Conservation (phyloP, 257 asterid species). For the Rhazya stricta region DNA sequence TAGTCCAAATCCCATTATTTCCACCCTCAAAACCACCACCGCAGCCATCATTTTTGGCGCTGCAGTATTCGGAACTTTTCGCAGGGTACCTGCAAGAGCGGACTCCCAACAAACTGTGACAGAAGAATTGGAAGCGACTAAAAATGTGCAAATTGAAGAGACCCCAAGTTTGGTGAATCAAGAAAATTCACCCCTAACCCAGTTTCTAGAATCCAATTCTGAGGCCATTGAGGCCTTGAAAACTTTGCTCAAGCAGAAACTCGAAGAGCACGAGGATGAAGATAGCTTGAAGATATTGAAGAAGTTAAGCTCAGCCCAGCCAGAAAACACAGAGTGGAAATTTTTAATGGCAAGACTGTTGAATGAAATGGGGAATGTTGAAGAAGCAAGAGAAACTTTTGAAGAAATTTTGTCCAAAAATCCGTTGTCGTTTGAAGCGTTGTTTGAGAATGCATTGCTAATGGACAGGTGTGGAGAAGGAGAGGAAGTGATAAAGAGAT, state of each 20-base stretch:
- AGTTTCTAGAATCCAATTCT: slow-evolving; percentile 42
- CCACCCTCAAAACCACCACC: slow-evolving; percentile 47
- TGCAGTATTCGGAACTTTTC: slow-evolving; percentile 41
- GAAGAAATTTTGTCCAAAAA: slow-evolving; percentile 46
- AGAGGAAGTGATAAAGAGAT: slow-evolving; percentile 50
- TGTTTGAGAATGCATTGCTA: slow-evolving; percentile 69
- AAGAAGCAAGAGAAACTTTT: slow-evolving; percentile 52
- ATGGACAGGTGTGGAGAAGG: slow-evolving; percentile 79
- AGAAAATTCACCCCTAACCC: slow-evolving; percentile 39
- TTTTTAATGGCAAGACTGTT: slow-evolving; percentile 56
- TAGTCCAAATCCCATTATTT: slow-evolving; percentile 21
- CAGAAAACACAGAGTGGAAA: slow-evolving; percentile 63
- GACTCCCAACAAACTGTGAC: slow-evolving; percentile 27
- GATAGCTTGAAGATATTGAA: slow-evolving; percentile 50
- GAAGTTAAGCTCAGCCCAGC: slow-evolving; percentile 52
- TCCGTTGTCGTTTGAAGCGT: slow-evolving; percentile 58
- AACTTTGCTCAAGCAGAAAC: slow-evolving; percentile 52
- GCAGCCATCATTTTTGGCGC: slow-evolving; percentile 50
- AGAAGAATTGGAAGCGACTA: slow-evolving; percentile 20
- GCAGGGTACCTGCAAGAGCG: slow-evolving; percentile 29
- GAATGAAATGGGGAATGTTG: slow-evolving; percentile 55
- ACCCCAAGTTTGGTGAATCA: slow-evolving; percentile 1
- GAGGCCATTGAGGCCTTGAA: slow-evolving; percentile 54
- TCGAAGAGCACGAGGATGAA: slow-evolving; percentile 65
- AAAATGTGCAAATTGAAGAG: neutral